Conservation (phyloP, 2,329 filamentous ascomycete genomes). For the Penicillium sp. region DNA sequence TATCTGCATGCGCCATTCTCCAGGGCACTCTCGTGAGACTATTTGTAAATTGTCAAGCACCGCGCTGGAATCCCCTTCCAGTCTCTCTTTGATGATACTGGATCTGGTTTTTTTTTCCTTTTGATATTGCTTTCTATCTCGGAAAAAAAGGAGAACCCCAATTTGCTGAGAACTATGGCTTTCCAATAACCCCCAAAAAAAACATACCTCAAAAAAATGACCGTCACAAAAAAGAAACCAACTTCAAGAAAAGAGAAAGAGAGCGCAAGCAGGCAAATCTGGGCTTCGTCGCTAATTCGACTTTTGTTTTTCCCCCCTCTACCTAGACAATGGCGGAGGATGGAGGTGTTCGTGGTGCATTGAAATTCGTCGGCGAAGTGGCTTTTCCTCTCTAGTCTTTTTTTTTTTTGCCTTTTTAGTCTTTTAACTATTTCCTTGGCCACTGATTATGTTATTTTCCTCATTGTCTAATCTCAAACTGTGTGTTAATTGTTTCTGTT, state of each 20-base stretch:
- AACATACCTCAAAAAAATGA: conserved; percentile 7
- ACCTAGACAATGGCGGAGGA: conserved; percentile 37
- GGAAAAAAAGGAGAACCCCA: conserved; percentile 14
- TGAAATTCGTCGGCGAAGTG: conserved; percentile 35
- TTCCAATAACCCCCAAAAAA: not conserved
- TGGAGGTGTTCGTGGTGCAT: conserved; percentile 41
- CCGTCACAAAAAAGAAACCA: conserved; percentile 17
- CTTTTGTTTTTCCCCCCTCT: conserved; percentile 32
- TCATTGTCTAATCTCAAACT: conserved; percentile 25
- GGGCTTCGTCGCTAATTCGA: conserved; percentile 29
- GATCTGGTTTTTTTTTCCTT: conserved; percentile 10
- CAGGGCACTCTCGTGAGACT: conserved; percentile 16
- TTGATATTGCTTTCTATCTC: conserved; percentile 10
- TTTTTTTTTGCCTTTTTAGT: conserved; percentile 23
- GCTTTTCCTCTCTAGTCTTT: conserved; percentile 24
- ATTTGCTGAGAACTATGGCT: conserved; percentile 10
- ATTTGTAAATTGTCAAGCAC: conserved; percentile 25
- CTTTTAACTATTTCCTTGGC: conserved; percentile 25
- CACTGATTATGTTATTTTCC: conserved; percentile 19
- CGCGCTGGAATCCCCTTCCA: conserved; percentile 8
- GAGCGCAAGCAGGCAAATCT: conserved; percentile 30
- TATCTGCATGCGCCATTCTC: conserved; percentile 3
- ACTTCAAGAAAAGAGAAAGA: conserved; percentile 19
- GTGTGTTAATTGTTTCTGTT: conserved; percentile 8
- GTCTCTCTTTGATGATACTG: conserved; percentile 17